Base-by-base conservation (phyloP, 2,329 filamentous ascomycete species). In the Neospermospora avenae region DNA sequence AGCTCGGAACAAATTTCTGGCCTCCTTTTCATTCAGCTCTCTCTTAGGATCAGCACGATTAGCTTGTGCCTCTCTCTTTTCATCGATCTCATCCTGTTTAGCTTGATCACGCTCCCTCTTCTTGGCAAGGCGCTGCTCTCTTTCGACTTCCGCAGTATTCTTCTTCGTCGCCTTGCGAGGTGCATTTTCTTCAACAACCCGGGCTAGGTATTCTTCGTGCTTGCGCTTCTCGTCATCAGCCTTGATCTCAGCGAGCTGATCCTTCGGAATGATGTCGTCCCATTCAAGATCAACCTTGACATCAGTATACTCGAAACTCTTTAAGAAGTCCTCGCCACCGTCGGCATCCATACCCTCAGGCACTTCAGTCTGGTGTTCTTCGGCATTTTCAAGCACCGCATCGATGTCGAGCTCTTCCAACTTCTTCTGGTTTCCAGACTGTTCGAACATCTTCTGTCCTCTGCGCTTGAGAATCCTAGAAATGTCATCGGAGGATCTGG, bases 391-490 rank as follows among this genome's bases (percentile, higher is more conserved):
- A 16, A 99, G 84, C 41, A 99, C 95, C 8, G 93, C 91, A 72
- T 99, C 96, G 68, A 99, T 98, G 73, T 99, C 95, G 24, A 99
- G 86, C 75, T 97, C 92, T 76, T 99, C 95, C 4, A 99, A 82
- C 73, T 96, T 95, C 77, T 93, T 89, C 75, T 99, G 95, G 72
- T 99, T 99, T 61, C 91, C 91, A 11, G 90, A 95, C 74, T 97
- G 93, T 75, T 98, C 93, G 68, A 99, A 99, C 88, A 99, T 96
- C 76, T 95, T 96, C 73, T 97, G 95, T n/a, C 95, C 96, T 68
- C 95, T 89, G 76, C 93, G 92, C 78, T 98, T 98, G 71, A 99
- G 83, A 61, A 99, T 96, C 74, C 90, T 90, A 64, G 95, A 96
- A 66, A 98, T 98, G 71, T 97, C 95, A 66, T 96, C 93, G 0